Percentiles rank a stretch among this genome's conserved stretches.
phyloP scores from a whole-genome alignment of 1,284 basidiomycete species.

The Ustilago nuda region DNA sequence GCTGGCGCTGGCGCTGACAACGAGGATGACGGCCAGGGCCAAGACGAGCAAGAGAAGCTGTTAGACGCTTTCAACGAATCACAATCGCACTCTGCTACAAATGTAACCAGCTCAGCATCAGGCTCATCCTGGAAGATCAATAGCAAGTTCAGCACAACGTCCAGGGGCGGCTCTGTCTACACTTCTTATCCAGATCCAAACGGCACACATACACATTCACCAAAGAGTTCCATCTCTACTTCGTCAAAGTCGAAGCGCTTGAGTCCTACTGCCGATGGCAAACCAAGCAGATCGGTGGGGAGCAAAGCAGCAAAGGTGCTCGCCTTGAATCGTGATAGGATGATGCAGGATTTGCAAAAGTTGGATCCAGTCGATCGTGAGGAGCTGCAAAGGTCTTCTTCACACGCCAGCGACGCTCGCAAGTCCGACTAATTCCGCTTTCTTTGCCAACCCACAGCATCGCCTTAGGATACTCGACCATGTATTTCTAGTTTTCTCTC shows the following conservation, averaged over 20 bases:
- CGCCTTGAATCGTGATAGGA: constrained; percentile 24
- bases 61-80: constrained; percentile 38
- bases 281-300: constrained; percentile 21
- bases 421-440: constrained; percentile 32
- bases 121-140: constrained; percentile 45
- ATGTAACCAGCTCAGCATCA: background rate
- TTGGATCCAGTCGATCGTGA: constrained; percentile 40
- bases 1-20: constrained; percentile 16
- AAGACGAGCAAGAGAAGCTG: constrained; percentile 45
- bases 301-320: constrained; percentile 44
- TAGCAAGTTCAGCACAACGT: constrained; percentile 45
- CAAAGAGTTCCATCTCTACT: constrained; percentile 12
- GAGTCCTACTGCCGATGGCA: constrained; percentile 13
- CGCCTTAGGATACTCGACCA: constrained; percentile 3
- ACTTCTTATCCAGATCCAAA: constrained; percentile 39
- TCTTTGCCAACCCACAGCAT: constrained; percentile 7
- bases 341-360: constrained; percentile 44
- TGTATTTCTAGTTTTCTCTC: constrained; percentile 22
- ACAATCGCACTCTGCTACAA: constrained; percentile 23
- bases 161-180: constrained; percentile 34
- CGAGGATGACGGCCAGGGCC: constrained; percentile 7
- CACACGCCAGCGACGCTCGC: constrained; percentile 38
- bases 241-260: constrained; percentile 25
- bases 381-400: constrained; percentile 40
- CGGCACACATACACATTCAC: constrained; percentile 7